Evolutionary conservation across 768 basidiomycete genomes (phyloP).

Genomic region (Steccherinum ochraceum): DNA sequence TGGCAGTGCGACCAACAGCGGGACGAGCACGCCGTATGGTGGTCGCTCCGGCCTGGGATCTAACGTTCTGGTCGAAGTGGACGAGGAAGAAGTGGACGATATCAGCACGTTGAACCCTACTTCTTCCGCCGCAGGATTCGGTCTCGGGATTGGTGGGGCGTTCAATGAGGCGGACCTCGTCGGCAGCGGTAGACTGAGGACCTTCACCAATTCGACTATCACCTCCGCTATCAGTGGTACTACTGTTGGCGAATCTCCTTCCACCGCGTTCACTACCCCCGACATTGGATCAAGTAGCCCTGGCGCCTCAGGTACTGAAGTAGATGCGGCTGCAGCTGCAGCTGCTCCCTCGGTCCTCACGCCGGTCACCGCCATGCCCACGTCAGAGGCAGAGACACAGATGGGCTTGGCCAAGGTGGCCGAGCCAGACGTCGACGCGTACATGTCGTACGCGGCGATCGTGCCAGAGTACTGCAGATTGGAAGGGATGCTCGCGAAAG

Average conservation of each 20-base stretch:
- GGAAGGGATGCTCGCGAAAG: conserved; percentile 73
- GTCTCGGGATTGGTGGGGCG: conserved; percentile 27
- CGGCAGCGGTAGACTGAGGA: conserved; percentile 40
- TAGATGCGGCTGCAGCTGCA: conserved; percentile 28
- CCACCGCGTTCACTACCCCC: conserved; percentile 56
- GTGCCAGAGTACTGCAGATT: conserved; percentile 79
- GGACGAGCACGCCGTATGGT: conserved; percentile 60
- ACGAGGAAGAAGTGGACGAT: conserved; percentile 68
- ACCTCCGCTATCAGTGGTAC: conserved; percentile 26
- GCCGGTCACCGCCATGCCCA: conserved; percentile 66
- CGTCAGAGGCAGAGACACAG: conserved; percentile 66
- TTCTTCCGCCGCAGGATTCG: conserved; percentile 18
- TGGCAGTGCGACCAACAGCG: conserved; percentile 53
- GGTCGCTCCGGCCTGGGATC: conserved; percentile 45
- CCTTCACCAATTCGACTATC: conserved; percentile 44
- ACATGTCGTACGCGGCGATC: conserved; percentile 80
- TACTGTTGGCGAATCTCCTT: conserved; percentile 37
- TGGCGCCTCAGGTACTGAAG: conserved; percentile 24
- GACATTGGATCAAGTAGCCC: conserved; percentile 36
- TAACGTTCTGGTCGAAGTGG: conserved; percentile 60
- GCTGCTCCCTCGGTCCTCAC: conserved; percentile 55
- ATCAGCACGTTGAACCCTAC: conserved; percentile 25
- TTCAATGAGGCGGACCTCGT: conserved; percentile 35
- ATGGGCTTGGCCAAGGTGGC: conserved; percentile 78
- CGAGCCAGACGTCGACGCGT: conserved; percentile 78